These are phyloP conservation scores for Diaporthe ampelina DNA, from an alignment of 2,329 filamentous ascomycete genomes.

Conservation along the genomic window DNA sequence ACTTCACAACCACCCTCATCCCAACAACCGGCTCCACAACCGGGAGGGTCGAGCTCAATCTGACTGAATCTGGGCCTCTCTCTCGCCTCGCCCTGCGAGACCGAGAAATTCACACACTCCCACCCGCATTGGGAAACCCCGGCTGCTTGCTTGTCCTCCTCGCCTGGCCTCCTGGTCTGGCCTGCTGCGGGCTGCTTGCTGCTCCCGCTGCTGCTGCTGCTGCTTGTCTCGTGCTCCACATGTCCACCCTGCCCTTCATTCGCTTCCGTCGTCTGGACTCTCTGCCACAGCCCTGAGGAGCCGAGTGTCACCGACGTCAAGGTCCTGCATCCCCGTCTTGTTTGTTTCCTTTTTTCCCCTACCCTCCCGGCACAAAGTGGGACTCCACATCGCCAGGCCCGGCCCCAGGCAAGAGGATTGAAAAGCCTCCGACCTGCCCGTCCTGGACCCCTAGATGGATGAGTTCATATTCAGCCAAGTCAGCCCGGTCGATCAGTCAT, in stretches of 20 bases:
- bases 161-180: too few relatives aligned
- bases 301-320: conserved; percentile 38
- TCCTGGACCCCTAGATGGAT: conserved; percentile 23
- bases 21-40: conserved; percentile 38
- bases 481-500: not conserved
- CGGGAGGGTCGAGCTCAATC: conserved; percentile 34
- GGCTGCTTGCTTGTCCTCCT: conserved; percentile 5
- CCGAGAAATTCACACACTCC: not conserved
- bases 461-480: not conserved
- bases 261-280: conserved; percentile 29
- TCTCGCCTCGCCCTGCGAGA: conserved; percentile 22
- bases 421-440: conserved; percentile 37
- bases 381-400: conserved; percentile 30
- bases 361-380: not conserved
- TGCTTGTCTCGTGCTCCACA: conserved; percentile 11
- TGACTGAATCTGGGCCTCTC: conserved; percentile 19
- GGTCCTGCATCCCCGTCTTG: conserved; percentile 28
- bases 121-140: conserved; percentile 1
- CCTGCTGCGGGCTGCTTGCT: not conserved
- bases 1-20: conserved; percentile 37
- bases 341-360: conserved; percentile 20
- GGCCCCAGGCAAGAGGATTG: conserved; percentile 27
- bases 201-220: too few relatives aligned
- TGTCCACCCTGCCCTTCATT: conserved; percentile 24
- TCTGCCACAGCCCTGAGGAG: conserved; percentile 18